Base-by-base conservation (phyloP, 768 basidiomycete species). In the Boletus rubescentipes region DNA sequence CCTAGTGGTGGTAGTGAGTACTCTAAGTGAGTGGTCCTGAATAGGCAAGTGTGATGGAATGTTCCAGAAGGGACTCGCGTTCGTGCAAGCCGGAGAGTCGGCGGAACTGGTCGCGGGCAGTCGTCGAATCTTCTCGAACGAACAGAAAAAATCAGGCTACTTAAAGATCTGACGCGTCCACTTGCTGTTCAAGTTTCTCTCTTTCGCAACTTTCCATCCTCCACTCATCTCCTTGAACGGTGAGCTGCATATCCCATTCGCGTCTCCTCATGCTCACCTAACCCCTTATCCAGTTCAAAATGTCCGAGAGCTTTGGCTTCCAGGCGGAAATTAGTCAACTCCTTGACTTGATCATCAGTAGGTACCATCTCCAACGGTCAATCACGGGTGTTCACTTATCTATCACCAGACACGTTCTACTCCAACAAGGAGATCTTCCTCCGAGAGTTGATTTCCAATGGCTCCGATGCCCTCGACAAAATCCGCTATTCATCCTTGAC, bases 371-470 rank as follows among this genome's bases (percentile, higher is more conserved):
- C 21, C 4, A 37, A 26, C 56, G 42, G 15, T 48, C 20, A 23
- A 49, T 38, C n/a, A 1, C 32, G 3, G 2, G 2, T 40, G 41
- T 41, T 4, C 30, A 46, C 49, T 68, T 29, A 67, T 42, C 5
- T 9, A 37, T 65, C 42, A 10, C 18, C 61, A 92, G 91, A 98
- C 82, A 98, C 96, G 59, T 98, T 98, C 87, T 99, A 98, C 86
- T 97, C 94, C 58, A 98, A 99, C 87, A 99, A 99, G 83, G 96
- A 98, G 79, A 98, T 99, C 75, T 98, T 98, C 86, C 87, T 99
- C 64, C 91, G 97, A 72, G 97, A 98, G 77, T 59, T 98, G 64
- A 98, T 96, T 76, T 98, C 96, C 61, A 98, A 98, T 79, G 78
- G 80, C 61, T 98, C 97, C 55, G 97, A 98, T 85, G 97, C 97